These are phyloP conservation scores for Ochromonas danica DNA, from an alignment of 108 stramenopile species.

Conservation along the genomic window DNA sequence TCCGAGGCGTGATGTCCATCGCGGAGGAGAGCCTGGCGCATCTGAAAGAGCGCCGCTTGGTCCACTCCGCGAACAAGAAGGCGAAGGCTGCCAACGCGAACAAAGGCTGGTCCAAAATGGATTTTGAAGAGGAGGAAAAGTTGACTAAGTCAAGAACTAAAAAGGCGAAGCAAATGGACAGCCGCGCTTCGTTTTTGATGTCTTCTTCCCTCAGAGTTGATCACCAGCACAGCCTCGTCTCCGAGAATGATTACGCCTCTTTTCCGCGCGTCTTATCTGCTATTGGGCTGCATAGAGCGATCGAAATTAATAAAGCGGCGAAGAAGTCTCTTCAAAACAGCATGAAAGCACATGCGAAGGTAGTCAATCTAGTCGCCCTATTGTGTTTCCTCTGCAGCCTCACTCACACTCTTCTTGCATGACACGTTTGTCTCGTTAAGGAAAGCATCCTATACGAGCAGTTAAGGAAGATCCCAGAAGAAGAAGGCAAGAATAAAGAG, in stretches of 20 bases:
- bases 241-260: background rate
- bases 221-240: background rate
- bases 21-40: background rate
- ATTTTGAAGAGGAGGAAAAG: background rate
- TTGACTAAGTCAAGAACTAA: background rate
- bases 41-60: background rate
- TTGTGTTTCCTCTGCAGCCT: background rate
- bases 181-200: background rate
- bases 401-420: background rate
- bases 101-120: background rate
- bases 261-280: background rate
- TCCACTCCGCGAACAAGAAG: background rate
- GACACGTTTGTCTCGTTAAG: background rate
- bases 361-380: background rate
- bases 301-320: background rate
- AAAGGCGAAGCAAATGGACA: background rate
- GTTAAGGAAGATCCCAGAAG: background rate
- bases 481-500: background rate
- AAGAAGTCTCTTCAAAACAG: background rate
- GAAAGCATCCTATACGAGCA: constrained; percentile 12
- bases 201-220: background rate
- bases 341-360: background rate
- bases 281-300: background rate
- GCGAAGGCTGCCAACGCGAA: background rate
- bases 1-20: background rate